Base-by-base conservation (phyloP, 441 rosid species). In the Pelargonium citronellum region DNA sequence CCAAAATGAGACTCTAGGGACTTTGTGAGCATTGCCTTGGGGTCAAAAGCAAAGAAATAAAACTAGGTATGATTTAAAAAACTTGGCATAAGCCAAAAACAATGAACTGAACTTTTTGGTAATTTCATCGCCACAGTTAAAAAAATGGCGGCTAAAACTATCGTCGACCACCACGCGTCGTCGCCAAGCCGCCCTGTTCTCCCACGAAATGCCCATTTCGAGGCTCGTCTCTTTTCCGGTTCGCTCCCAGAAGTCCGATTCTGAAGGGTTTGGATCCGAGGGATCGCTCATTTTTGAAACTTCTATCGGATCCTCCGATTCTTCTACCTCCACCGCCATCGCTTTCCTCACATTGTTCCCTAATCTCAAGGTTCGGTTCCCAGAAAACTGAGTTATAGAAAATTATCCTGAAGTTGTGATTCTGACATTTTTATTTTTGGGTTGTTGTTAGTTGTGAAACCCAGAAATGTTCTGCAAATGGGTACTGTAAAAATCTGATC, bases 291-390 rank as follows among this genome's bases (percentile, higher is more conserved):
- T 77, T 55, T 67, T 81, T 15, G 82, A 70, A 37, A 73, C 78
- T 69, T 53, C 69, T 16, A 65, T 69, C 11, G 77, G 67, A 8
- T 67, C 82, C 3, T 68, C 79, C 7, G 44, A 67, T 70, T 75
- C 89, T 8, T 71, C 86, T 0, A 17, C 87, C 6, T 71, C 83
- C 3, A 80, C 88, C 41, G 80, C 84, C 11, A 83, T 88, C 70
- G 90, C 84, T 82, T 88, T 88, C 68, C 86, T 88, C 76, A 88
- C 90, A 37, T 69, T 88, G 78, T 88, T 89, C 34, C 81, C 84
- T 77, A 71, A 84, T 20, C 86, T 87, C 65, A 87, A 87, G 91
- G 91, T 85, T 69, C n/a, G 60, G 34, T 49, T n/a, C 57, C 57
- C 57, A 49, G 57, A 49, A 49, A 49, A 12, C n/a, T n/a, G n/a